Conservation (phyloP, 225 moss, liverwort and hornwort species). For the Antitrichia curtipendula region DNA sequence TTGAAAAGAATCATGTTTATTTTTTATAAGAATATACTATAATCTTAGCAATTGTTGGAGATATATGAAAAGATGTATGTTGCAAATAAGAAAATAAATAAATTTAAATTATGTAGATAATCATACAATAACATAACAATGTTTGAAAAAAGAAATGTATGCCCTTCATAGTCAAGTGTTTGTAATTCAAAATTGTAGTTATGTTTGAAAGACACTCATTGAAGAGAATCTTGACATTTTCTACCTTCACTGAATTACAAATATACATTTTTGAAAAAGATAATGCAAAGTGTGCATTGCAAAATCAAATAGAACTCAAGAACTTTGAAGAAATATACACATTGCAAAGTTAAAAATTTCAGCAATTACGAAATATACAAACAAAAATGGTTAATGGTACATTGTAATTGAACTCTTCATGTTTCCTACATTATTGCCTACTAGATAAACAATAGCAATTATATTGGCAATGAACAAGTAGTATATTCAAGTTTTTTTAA, state of each 20-base stretch:
- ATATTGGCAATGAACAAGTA: rapidly evolving
- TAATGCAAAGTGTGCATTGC: neutral
- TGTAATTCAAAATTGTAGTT: neutral
- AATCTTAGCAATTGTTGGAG: neutral
- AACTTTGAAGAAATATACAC: neutral
- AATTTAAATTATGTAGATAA: neutral
- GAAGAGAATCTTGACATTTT: neutral
- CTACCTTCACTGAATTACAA: neutral
- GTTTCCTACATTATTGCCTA: neutral
- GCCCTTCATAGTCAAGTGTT: neutral
- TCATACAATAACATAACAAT: neutral
- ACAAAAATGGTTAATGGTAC: neutral
- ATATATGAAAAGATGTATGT: no score
- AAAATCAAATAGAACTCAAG: neutral
- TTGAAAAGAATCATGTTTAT: neutral
- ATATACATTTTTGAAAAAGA: no score
- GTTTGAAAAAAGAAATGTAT: neutral
- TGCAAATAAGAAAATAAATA: neutral
- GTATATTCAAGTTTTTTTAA: neutral
- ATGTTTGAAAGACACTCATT: neutral
- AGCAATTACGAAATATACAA: neutral
- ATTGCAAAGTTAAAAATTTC: neutral
- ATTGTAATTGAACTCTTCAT: neutral
- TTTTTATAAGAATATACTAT: neutral
- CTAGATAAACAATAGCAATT: neutral